These are phyloP conservation scores for Sclerotiophoma versabilis DNA, from an alignment of 2,329 filamentous ascomycete species.

Conservation along the genomic window DNA sequence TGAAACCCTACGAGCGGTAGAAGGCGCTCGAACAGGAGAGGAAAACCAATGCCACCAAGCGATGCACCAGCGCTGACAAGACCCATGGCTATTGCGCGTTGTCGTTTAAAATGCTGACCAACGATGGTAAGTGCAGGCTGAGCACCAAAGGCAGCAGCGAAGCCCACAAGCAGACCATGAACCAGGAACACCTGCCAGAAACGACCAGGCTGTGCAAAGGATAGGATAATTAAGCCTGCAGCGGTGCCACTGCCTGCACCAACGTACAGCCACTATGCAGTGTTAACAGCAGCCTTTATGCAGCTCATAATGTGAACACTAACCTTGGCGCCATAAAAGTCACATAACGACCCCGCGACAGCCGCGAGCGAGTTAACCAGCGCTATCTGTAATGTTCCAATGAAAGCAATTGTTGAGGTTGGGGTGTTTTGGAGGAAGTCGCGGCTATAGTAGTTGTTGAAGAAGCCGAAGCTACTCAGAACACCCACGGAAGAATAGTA, in stretches of 20 bases:
- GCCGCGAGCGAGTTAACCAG: constrained; percentile 63
- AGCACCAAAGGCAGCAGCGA: constrained; percentile 52
- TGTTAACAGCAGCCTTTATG: constrained; percentile 14
- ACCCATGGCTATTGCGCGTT: constrained; percentile 53
- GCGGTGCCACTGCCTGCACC: constrained; percentile 34
- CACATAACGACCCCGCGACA: constrained; percentile 68
- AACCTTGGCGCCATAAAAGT: constrained; percentile 65
- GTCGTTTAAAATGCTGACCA: constrained; percentile 54
- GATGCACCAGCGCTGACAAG: constrained; percentile 52
- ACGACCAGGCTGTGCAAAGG: constrained; percentile 28
- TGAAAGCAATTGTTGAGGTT: constrained; percentile 52
- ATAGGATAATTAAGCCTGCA: constrained; percentile 32
- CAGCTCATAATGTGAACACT: constrained; percentile 34
- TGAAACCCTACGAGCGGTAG: constrained; percentile 64
- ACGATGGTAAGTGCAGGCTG: constrained; percentile 52
- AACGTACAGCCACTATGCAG: constrained; percentile 40
- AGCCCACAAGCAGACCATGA: constrained; percentile 55
- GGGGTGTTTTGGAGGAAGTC: constrained; percentile 44
- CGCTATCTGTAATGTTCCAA: constrained; percentile 52
- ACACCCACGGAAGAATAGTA: constrained; percentile 52
- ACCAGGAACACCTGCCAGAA: constrained; percentile 55
- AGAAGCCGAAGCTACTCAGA: constrained; percentile 54
- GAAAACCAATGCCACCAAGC: constrained; percentile 61
- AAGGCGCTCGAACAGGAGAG: constrained; percentile 63
- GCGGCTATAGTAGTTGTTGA: constrained; percentile 54